phyloP scores from a whole-genome alignment of 352 stramenopile genomes.

The Globisporangium canariense region DNA sequence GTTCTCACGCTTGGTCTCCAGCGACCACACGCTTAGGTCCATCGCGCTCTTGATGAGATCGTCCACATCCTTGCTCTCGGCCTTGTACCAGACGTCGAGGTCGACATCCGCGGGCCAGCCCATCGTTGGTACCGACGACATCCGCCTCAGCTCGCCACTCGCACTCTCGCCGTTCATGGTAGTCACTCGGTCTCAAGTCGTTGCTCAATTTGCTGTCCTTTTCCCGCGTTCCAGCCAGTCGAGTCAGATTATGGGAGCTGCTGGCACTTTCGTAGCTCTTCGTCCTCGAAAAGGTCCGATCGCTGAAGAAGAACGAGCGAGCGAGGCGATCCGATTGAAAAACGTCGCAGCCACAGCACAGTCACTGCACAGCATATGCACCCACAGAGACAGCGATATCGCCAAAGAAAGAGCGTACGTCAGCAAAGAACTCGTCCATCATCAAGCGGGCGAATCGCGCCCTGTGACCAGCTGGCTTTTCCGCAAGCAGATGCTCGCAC shows the following conservation, averaged over 20 bases:
- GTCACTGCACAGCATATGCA: background rate
- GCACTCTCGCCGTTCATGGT: constrained; percentile 8
- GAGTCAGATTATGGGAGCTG: constrained; percentile 2
- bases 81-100: constrained; percentile 71
- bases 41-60: constrained; percentile 58
- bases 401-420: background rate
- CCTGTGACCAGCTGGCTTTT: constrained; percentile 2
- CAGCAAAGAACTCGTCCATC: background rate
- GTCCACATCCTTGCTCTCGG: constrained; percentile 65
- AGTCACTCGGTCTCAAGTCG: constrained; percentile 3
- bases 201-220: background rate
- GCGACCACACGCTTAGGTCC: constrained; percentile 73
- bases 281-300: constrained; percentile 3
- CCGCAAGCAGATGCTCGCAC: background rate
- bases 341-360: constrained; percentile 3
- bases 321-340: background rate
- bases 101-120: constrained; percentile 75
- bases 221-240: background rate
- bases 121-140: constrained; percentile 26
- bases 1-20: constrained; percentile 65
- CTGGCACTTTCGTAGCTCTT: constrained; percentile 3
- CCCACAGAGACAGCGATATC: background rate
- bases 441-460: background rate
- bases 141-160: constrained; percentile 10
- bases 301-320: background rate